These are phyloP conservation scores for Hypoxylon cercidicola DNA, from an alignment of 495 filamentous ascomycete genomes.

Conservation along the genomic window DNA sequence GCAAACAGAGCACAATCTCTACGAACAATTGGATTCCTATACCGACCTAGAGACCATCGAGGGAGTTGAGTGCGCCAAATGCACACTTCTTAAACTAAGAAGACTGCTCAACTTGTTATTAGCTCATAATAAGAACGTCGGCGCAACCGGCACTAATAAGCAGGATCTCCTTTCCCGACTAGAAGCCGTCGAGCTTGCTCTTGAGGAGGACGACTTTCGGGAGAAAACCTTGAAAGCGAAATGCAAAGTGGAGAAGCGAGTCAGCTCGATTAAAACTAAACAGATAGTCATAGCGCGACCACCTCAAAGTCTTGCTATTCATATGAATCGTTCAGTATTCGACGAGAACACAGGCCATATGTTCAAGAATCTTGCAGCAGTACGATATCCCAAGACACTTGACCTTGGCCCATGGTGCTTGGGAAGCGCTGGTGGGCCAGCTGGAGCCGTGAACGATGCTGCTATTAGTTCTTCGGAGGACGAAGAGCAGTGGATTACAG, in stretches of 20 bases:
- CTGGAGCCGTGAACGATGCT: constrained; percentile 28
- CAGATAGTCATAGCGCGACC: constrained; percentile 86
- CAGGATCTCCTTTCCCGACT: constrained; percentile 61
- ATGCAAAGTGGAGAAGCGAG: constrained; percentile 77
- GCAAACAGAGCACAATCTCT: constrained; percentile 67
- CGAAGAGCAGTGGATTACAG: constrained; percentile 72
- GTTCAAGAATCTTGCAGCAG: constrained; percentile 82
- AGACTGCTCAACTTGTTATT: constrained; percentile 49
- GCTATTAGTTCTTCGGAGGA: constrained; percentile 39
- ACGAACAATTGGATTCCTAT: constrained; percentile 84
- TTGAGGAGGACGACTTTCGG: constrained; percentile 82
- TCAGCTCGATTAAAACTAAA: constrained; percentile 82
- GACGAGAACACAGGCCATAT: constrained; percentile 80
- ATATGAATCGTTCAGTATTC: constrained; percentile 92
- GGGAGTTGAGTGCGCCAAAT: constrained; percentile 91
- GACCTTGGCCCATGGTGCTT: constrained; percentile 84
- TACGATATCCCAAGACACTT: constrained; percentile 77
- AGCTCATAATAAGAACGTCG: constrained; percentile 35
- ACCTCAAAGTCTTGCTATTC: constrained; percentile 80
- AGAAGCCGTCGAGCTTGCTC: constrained; percentile 68
- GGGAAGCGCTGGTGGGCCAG: constrained; percentile 56
- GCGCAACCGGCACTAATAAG: constrained; percentile 27
- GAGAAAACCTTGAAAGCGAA: constrained; percentile 77
- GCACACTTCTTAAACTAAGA: constrained; percentile 72
- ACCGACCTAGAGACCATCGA: constrained; percentile 85